These are phyloP conservation scores for Carex sylvatica DNA, from an alignment of 202 grass and related monocot genomes.

Conservation along the genomic window DNA sequence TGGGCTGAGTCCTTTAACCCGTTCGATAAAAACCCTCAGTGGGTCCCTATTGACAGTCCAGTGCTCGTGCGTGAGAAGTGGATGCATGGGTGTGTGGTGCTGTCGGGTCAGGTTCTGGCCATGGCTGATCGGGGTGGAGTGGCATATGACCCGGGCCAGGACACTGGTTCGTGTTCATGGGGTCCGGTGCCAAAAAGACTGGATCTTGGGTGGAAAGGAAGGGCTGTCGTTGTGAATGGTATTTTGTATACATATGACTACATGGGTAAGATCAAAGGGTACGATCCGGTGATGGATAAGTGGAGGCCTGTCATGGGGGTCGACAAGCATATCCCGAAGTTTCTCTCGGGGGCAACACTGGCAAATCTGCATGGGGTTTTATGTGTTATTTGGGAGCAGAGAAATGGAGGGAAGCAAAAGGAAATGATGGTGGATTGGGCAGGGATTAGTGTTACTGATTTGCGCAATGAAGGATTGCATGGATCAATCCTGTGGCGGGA, in stretches of 20 bases:
- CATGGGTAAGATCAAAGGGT: slow-evolving; percentile 80
- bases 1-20: slow-evolving; percentile 76
- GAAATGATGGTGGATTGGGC: slow-evolving; percentile 80
- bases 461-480: slow-evolving; percentile 29
- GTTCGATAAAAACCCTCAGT: slow-evolving; percentile 30
- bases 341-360: slow-evolving; percentile 66
- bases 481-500: slow-evolving; percentile 69
- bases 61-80: slow-evolving; percentile 66
- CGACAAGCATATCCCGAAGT: slow-evolving; percentile 61
- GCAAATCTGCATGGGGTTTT: slow-evolving; percentile 62
- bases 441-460: slow-evolving; percentile 50
- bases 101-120: slow-evolving; percentile 56
- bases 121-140: slow-evolving; percentile 87
- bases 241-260: slow-evolving; percentile 90
- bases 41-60: slow-evolving; percentile 56
- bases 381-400: slow-evolving; percentile 71
- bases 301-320: slow-evolving; percentile 66
- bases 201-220: slow-evolving; percentile 88
- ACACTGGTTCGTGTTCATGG: slow-evolving; percentile 39
- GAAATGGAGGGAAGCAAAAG: slow-evolving; percentile 53
- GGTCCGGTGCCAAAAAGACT: slow-evolving; percentile 53
- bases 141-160: slow-evolving; percentile 51
- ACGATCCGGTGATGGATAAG: slow-evolving; percentile 44
- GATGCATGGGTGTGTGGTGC: slow-evolving; percentile 87
- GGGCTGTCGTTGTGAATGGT: slow-evolving; percentile 56